Base-by-base conservation (phyloP, 1,139 yeast genomes). In the Zygosaccharomyces pseudobailii region DNA sequence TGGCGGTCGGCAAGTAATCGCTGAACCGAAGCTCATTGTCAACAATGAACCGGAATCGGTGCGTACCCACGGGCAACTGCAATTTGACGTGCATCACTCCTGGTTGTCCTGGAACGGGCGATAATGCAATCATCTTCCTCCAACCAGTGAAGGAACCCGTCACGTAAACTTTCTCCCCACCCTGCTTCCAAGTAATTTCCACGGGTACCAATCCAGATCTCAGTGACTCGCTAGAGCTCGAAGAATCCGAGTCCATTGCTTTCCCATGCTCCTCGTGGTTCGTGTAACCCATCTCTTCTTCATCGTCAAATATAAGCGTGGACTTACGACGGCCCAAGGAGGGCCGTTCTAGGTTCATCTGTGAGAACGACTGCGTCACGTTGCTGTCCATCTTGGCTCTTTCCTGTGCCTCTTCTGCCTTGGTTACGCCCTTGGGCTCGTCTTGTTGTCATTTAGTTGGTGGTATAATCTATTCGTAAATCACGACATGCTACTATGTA, bases 121-220 rank as follows among this genome's bases (percentile, higher is more conserved):
- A 74, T 56, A 92, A 71, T 54, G 88, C 84, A 55, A 92, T 87
- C 80, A 88, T 87, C 67, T 88, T 90, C 55, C 97, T 75, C 98
- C 98, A 92, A 38, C 94, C 92, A 0, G 97, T 89, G 67, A 92
- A 92, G 1, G 97, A 86, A 42, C 98, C 98, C 49, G 96, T 92
- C 20, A 92, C 87, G 56, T 81, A 84, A 1, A 92, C 97, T 60
- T 87, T 87, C 45, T 79, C 79, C 51, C 97, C 97, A 9, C 97
- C 97, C 67, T 90, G 96, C 20, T 82, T 83, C 98, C 98, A 92
- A 56, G 80, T 82, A 46, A 92, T 84, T 49, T 85, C 89, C 1
- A 90, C 84, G 0, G 95, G 88, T 33, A 87, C 75, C 62, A 66
- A 55, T 20, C 42, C 40, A 39, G 45, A 46, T 43, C 45, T 48